Conservation (phyloP, 2,329 filamentous ascomycete genomes). For the Neofusicoccum ribis region DNA sequence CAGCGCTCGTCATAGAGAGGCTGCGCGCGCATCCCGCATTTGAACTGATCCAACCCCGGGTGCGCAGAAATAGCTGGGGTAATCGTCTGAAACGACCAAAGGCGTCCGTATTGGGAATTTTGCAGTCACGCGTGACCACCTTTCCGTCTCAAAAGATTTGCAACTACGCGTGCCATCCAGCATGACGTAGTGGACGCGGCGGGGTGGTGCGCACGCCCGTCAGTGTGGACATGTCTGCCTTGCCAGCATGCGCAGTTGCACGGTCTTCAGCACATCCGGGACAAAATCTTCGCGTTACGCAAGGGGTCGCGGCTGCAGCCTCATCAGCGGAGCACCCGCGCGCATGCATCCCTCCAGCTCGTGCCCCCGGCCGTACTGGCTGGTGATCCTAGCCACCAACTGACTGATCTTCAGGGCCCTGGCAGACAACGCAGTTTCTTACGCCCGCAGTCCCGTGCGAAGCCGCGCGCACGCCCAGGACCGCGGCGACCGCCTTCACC, state of each 20-base stretch:
- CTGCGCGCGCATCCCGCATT: neutral
- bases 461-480: neutral
- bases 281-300: neutral
- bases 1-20: neutral
- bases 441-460: neutral
- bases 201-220: neutral
- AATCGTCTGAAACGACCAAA: neutral
- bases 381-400: neutral
- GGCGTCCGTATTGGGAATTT: neutral
- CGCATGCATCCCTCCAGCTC: conserved; percentile 3
- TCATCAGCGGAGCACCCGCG: neutral
- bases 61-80: neutral
- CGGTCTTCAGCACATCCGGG: neutral
- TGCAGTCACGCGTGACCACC: neutral
- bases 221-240: neutral
- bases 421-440: neutral
- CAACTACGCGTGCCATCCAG: neutral
- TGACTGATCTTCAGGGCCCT: neutral
- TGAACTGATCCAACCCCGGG: neutral
- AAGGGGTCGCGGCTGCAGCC: neutral
- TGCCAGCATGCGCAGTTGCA: neutral
- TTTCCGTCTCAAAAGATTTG: neutral
- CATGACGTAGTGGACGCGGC: neutral
- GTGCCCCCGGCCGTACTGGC: neutral
- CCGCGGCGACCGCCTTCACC: neutral